phyloP scores from a whole-genome alignment of 2,329 filamentous ascomycete genomes.

The Chaetomium globosum region DNA sequence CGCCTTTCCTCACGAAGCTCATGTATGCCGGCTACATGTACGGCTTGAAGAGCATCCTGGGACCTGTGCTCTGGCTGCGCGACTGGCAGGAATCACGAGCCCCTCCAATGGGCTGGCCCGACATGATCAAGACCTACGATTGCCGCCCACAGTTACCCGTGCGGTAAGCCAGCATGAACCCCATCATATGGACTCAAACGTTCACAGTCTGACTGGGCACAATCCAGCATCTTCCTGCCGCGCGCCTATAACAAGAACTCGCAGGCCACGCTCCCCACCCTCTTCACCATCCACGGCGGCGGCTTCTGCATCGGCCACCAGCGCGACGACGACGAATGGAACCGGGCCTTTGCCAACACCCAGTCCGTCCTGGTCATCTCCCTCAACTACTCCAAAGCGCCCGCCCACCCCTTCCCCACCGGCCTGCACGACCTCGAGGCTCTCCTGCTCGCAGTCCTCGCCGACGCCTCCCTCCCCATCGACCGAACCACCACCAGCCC shows the following conservation, averaged over 20 bases:
- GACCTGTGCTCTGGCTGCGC: constrained; percentile 33
- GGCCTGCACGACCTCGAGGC: constrained; percentile 51
- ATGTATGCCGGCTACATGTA: constrained; percentile 37
- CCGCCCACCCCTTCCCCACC: constrained; percentile 50
- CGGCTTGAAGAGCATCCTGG: constrained; percentile 35
- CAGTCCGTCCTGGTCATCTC: constrained; percentile 50
- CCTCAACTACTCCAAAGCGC: constrained; percentile 55
- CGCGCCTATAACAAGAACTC: constrained; percentile 41
- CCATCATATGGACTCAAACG: neutral
- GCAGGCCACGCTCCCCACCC: constrained; percentile 44
- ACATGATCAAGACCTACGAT: constrained; percentile 44
- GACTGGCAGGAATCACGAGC: constrained; percentile 40
- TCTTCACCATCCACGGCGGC: constrained; percentile 57
- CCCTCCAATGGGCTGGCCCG: constrained; percentile 38
- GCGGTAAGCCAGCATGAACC: constrained; percentile 39
- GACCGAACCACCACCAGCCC: constrained; percentile 39
- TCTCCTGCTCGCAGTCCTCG: constrained; percentile 48
- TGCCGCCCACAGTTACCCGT: constrained; percentile 42
- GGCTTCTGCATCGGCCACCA: constrained; percentile 52
- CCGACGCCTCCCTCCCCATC: constrained; percentile 51
- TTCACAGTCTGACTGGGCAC: neutral
- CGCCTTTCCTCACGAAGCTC: constrained; percentile 35
- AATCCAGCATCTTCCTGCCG: constrained; percentile 48
- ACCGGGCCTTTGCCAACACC: constrained; percentile 47
- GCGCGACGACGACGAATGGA: constrained; percentile 52